phyloP scores from a whole-genome alignment of 2,329 filamentous ascomycete genomes.

The Rutstroemia sp. region DNA sequence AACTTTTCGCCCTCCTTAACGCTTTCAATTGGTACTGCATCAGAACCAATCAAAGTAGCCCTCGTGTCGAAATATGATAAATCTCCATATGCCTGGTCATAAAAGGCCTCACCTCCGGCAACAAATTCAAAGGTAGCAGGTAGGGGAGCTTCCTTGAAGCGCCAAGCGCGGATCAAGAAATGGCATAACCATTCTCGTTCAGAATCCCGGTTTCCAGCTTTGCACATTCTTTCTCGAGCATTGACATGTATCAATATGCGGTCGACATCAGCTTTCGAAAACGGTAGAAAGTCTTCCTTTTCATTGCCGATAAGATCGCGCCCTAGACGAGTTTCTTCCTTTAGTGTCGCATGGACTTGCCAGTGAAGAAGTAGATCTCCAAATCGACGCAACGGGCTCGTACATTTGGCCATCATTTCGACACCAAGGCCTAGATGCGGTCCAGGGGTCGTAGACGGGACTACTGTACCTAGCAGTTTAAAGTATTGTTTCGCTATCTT shows the following conservation, averaged over 20 bases:
- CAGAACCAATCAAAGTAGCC: neutral
- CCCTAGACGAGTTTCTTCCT: slow-evolving; percentile 35
- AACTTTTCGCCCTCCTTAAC: slow-evolving; percentile 44
- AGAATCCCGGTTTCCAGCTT: slow-evolving; percentile 21
- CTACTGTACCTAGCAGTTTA: slow-evolving; percentile 40
- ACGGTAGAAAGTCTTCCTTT: slow-evolving; percentile 26
- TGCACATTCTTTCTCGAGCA: slow-evolving; percentile 22
- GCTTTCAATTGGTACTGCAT: slow-evolving; percentile 23
- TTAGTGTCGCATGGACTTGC: slow-evolving; percentile 55
- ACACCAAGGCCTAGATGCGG: slow-evolving; percentile 51
- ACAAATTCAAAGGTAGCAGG: slow-evolving; percentile 37
- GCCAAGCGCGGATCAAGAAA: slow-evolving; percentile 53
- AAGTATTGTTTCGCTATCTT: slow-evolving; percentile 21
- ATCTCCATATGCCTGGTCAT: neutral
- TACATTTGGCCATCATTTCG: slow-evolving; percentile 55
- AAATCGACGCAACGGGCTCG: slow-evolving; percentile 59
- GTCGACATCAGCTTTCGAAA: slow-evolving; percentile 23
- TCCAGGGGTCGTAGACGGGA: slow-evolving; percentile 44
- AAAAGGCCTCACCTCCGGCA: neutral
- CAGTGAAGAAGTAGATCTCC: slow-evolving; percentile 57
- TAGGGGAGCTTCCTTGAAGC: slow-evolving; percentile 39
- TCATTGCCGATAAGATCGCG: slow-evolving; percentile 31
- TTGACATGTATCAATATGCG: slow-evolving; percentile 23
- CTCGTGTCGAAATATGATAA: neutral
- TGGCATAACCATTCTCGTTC: slow-evolving; percentile 49